Evolutionary conservation across 2,329 filamentous ascomycete species (phyloP).

Genomic region (Phoma sp.): DNA sequence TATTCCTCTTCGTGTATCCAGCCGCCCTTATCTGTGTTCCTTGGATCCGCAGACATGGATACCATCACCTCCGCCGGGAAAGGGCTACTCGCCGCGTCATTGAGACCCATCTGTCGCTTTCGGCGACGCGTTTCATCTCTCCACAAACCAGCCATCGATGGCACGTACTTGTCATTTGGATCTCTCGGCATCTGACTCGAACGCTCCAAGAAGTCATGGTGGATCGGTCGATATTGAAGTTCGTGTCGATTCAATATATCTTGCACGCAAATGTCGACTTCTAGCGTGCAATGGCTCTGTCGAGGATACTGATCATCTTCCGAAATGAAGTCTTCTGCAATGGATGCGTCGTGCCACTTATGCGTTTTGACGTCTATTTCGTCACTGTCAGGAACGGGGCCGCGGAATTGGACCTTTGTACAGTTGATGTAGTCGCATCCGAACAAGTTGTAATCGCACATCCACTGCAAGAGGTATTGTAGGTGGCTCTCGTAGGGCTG

Average conservation of each 20-base stretch:
- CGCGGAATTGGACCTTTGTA: conserved; percentile 72
- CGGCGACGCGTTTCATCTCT: conserved; percentile 83
- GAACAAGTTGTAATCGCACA: conserved; percentile 97
- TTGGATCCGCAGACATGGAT: conserved; percentile 84
- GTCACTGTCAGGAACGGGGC: conserved; percentile 74
- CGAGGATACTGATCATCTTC: conserved; percentile 71
- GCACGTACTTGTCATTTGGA: conserved; percentile 79
- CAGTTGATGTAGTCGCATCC: conserved; percentile 88
- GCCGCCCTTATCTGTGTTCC: conserved; percentile 72
- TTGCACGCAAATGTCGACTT: conserved; percentile 87
- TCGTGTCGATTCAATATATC: conserved; percentile 83
- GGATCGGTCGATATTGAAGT: conserved; percentile 77
- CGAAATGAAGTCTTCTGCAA: conserved; percentile 65
- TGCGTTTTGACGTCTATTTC: conserved; percentile 67
- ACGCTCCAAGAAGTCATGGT: conserved; percentile 85
- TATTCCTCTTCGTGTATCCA: conserved; percentile 96
- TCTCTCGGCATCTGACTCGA: conserved; percentile 62
- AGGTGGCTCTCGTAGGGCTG: conserved; percentile 95
- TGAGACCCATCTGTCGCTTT: conserved; percentile 72
- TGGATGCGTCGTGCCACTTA: conserved; percentile 80
- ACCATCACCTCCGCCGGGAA: conserved; percentile 83
- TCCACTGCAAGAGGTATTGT: conserved; percentile 93
- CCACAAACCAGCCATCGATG: conserved; percentile 95
- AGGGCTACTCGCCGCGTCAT: conserved; percentile 70
- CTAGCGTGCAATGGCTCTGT: conserved; percentile 85